Percentiles rank a stretch among this genome's conserved stretches.
Conservation (phyloP, 2,329 filamentous ascomycete genomes). For the Aspergillus pseudotamarii region DNA sequence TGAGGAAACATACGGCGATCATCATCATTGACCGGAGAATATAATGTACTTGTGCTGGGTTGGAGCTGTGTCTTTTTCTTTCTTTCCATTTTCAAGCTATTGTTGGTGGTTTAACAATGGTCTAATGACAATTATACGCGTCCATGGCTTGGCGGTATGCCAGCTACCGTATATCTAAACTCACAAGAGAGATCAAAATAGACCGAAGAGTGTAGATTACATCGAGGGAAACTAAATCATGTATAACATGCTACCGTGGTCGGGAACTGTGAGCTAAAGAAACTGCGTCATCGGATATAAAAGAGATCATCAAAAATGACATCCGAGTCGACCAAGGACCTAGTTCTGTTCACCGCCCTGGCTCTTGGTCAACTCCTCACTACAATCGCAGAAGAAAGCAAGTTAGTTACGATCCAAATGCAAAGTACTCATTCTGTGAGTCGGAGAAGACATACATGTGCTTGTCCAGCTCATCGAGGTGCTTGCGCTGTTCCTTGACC, state of each 20-base stretch:
- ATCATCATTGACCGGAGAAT: conserved; percentile 4
- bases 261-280: background rate
- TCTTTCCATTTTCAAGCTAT: background rate
- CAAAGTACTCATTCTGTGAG: background rate
- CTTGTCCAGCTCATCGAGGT: conserved; percentile 81
- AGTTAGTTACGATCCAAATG: background rate
- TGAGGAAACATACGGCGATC: conserved; percentile 3
- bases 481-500: conserved; percentile 75
- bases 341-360: conserved; percentile 65
- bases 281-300: background rate
- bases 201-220: conserved; percentile 17
- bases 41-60: conserved; percentile 12
- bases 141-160: background rate
- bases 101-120: conserved; percentile 4
- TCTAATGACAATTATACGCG: conserved; percentile 6
- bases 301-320: background rate
- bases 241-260: background rate
- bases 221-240: conserved; percentile 9
- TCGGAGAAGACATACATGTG: conserved; percentile 69
- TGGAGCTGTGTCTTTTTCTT: background rate
- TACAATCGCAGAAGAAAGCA: conserved; percentile 36
- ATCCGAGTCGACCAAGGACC: conserved; percentile 11
- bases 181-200: background rate
- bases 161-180: background rate
- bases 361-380: conserved; percentile 75